Evolutionary conservation across 139 green algal species (phyloP).

Genomic region (Pleodorina starrii): DNA sequence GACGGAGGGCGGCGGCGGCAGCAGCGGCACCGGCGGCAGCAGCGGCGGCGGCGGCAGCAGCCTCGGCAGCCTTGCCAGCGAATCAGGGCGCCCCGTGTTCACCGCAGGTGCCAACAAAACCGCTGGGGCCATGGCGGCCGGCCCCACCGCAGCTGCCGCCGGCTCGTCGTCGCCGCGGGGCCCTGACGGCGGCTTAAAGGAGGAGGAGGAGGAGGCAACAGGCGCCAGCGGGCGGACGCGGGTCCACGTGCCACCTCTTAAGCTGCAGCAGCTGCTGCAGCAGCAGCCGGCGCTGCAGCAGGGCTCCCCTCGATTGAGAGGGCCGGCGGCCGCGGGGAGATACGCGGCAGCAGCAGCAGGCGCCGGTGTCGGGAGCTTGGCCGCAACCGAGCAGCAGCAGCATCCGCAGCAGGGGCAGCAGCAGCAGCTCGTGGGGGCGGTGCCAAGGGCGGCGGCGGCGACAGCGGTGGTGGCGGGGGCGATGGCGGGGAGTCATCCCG

Average conservation of each 20-base stretch:
- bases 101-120: too few relatives aligned
- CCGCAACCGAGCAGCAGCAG: neutral
- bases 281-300: neutral
- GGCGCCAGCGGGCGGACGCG: too few relatives aligned
- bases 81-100: neutral
- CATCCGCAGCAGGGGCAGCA: neutral
- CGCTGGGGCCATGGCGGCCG: too few relatives aligned
- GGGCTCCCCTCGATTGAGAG: neutral
- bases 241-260: too few relatives aligned
- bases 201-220: too few relatives aligned
- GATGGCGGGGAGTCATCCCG: too few relatives aligned
- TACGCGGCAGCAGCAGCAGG: neutral
- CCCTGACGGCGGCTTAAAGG: too few relatives aligned
- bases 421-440: too few relatives aligned
- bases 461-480: neutral
- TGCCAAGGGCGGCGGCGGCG: neutral
- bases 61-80: neutral
- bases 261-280: neutral
- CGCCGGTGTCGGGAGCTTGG: neutral
- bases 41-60: neutral
- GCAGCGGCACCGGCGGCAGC: neutral
- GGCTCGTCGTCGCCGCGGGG: too few relatives aligned
- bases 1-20: neutral
- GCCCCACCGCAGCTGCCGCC: too few relatives aligned
- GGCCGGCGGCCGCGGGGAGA: neutral